Evolutionary conservation across 2,329 filamentous ascomycete species (phyloP).

Genomic region (Epichloe baconii): DNA sequence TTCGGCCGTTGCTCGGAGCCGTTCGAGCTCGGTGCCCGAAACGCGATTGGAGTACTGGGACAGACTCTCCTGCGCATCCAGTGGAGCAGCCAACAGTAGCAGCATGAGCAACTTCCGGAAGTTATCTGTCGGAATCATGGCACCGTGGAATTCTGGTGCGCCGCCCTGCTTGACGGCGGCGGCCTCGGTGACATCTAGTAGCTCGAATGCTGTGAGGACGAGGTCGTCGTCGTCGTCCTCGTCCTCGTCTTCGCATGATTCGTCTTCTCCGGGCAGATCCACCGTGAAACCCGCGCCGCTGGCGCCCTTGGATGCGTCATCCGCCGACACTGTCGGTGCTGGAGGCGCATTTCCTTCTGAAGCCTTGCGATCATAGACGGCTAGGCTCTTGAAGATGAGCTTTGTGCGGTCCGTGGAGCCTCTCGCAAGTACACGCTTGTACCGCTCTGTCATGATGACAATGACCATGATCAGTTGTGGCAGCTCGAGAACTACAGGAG

Average conservation of each 20-base stretch:
- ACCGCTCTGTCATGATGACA: slow-evolving; percentile 58
- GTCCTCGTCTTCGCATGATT: slow-evolving; percentile 32
- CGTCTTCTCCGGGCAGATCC: slow-evolving; percentile 31
- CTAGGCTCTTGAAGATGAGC: slow-evolving; percentile 57
- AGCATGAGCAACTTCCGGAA: slow-evolving; percentile 59
- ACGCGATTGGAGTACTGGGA: slow-evolving; percentile 47
- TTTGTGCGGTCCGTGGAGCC: slow-evolving; percentile 45
- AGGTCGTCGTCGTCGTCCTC: slow-evolving; percentile 39
- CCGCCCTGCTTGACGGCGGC: slow-evolving; percentile 45
- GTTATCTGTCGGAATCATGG: slow-evolving; percentile 62
- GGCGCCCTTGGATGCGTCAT: too few relatives aligned
- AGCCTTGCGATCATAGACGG: slow-evolving; percentile 52
- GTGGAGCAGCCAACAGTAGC: slow-evolving; percentile 51
- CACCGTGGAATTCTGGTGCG: slow-evolving; percentile 39
- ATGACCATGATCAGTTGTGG: slow-evolving; percentile 61
- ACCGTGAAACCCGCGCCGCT: slow-evolving; percentile 29
- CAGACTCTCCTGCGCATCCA: slow-evolving; percentile 51
- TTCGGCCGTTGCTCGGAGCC: slow-evolving; percentile 48
- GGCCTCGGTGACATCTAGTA: slow-evolving; percentile 50
- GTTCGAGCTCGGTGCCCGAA: slow-evolving; percentile 39
- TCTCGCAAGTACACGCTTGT: slow-evolving; percentile 47
- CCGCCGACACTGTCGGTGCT: slow-evolving; percentile 4
- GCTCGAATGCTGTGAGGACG: slow-evolving; percentile 54
- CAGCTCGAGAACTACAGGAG: slow-evolving; percentile 55
- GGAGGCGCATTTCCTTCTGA: slow-evolving; percentile 17